Percentiles rank a stretch among this genome's conserved stretches.
These are phyloP conservation scores for Avicennia marina DNA, from an alignment of 257 asterid species.

Conservation along the genomic window DNA sequence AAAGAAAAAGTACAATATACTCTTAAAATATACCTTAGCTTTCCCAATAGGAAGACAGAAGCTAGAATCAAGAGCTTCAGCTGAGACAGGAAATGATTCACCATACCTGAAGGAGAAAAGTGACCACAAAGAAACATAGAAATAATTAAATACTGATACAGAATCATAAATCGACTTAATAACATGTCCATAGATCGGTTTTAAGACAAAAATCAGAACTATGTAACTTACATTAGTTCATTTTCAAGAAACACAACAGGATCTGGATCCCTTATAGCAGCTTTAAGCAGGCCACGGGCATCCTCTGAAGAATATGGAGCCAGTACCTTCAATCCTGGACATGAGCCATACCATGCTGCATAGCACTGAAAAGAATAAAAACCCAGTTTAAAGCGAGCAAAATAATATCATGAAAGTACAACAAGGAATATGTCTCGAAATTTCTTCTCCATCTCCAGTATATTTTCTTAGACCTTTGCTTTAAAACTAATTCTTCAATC, in stretches of 20 bases:
- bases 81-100: slow-evolving; percentile 72
- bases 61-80: slow-evolving; percentile 74
- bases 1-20: slow-evolving; percentile 9
- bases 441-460: no score
- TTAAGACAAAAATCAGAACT: background rate
- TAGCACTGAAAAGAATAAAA: slow-evolving; percentile 56
- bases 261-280: slow-evolving; percentile 95
- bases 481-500: no score
- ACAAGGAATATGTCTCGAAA: no score
- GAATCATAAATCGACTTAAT: no score
- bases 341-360: slow-evolving; percentile 81
- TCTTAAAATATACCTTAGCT: slow-evolving; percentile 58
- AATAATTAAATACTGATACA: background rate
- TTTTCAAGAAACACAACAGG: slow-evolving; percentile 86
- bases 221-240: slow-evolving; percentile 61
- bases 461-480: no score
- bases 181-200: background rate
- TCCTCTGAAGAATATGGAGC: slow-evolving; percentile 90
- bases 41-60: slow-evolving; percentile 86
- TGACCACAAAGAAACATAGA: background rate
- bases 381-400: no score
- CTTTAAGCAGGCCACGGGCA: slow-evolving; percentile 91
- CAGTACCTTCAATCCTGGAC: slow-evolving; percentile 83
- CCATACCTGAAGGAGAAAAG: slow-evolving; percentile 49
- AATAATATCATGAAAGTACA: no score